Base-by-base conservation (phyloP, 208 protist genomes). In the Trypanosomatidae sp. region DNA sequence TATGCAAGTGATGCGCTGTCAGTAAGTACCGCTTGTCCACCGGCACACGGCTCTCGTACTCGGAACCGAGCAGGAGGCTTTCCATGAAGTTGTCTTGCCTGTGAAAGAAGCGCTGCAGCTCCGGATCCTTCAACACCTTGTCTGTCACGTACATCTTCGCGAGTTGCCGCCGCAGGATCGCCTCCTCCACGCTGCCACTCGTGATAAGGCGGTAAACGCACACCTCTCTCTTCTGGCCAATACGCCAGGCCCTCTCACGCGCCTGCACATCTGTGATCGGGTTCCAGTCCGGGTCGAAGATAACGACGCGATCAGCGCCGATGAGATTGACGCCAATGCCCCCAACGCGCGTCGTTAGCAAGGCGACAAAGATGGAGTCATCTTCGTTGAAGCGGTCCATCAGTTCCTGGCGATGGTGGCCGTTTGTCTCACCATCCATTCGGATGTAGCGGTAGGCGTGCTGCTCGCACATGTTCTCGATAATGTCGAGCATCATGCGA, bases 221-320 rank as follows among this genome's bases (percentile, higher is more conserved):
- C 22, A 99, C 99, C 9, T 94, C 75, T 56, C 91, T 86, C 44
- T 74, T 92, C 74, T 99, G 99, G 15, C 99, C 99, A 65, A 99
- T 98, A 50, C 99, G 86, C 91, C 97, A 99, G 9, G 98, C 97
- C 33, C 99, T 87, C 81, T 97, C 92, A 0, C 92, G 80, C 17
- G 95, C 93, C 83, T 98, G 94, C 15, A 94, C 69, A 78, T 98
- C 94, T 0, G 89, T 97, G 43, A 91, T 83, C 2, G 94, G 95
- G 77, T 98, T 98, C 98, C 98, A 99, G 86, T 99, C 99, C 0
- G 99, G 98, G 78, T 99, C 99, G 68, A 97, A 99, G 30, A 99
- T 90, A n/a, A 99, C 85, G 13, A 99, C 98, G 33, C 98, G 88
- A 73, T 99, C 93, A 9, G 99, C 99, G 50, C 98, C 99, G 28